Evolutionary conservation across 2,329 filamentous ascomycete genomes (phyloP), one percentile per base, ranked within the genome.

Genomic region (Rugonectria rugulosa): DNA sequence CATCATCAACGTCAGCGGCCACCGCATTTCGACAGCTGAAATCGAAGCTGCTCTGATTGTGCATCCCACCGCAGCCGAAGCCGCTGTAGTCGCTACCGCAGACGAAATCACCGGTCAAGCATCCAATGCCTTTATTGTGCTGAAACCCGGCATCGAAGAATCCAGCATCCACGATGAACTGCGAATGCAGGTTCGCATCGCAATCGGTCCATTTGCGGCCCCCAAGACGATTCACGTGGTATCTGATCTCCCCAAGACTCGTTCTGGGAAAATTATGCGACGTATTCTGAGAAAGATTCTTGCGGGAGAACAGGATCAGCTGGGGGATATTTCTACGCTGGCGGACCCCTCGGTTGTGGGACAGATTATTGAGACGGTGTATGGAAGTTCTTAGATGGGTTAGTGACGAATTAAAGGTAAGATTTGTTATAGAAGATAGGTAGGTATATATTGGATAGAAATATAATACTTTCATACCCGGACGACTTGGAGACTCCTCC

Each of bases 261-360:
- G 93, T 60, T 95, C 90, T 62, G 93, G 93, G 61, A 97, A 97
- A 88, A 97, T 97, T 68, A 97, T 97, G 93, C 85, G 93, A 50
- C 87, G 93, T 60, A 95, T 97, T 70, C 76, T 97, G 78, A 84
- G 93, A 68, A 97, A 97, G 89, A 94, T 97, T 68, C 77, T 97
- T 62, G 91, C 91, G 36, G 92, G 92, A 19, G 93, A 97, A 80
- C 91, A 96, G 76, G 93, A 97, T 73, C 92, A 95, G 75, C 80
- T 97, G 49, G 93, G 93, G 64, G 94, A 97, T 71, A 93, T 82
- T 12, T 89, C 89, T 6, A 97, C 93, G 83, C 84, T 97, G 32
- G 93, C 91, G 52, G 92, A 97, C 73, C 94, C 93, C 19, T 84
- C 80, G 45, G 88, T 97, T 12, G 92, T 97, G 7, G 86, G 88